Evolutionary conservation across 192 early-diverging fungal species (phyloP), one percentile per base, ranked within the genome.

Genomic region (Backusella morwellensis): DNA sequence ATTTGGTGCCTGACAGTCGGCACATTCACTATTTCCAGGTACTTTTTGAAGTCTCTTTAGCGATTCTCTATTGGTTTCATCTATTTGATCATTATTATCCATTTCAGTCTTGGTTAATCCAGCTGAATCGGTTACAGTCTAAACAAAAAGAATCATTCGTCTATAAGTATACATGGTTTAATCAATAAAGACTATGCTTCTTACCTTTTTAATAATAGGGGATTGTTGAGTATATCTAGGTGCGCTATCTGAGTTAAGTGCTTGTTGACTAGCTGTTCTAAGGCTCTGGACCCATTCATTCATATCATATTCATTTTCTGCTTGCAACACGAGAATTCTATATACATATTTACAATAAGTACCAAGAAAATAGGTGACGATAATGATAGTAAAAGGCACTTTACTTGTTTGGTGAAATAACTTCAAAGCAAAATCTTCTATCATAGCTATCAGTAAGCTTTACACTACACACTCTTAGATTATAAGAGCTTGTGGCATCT

Each of bases 371-470:
- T 21, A 21, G 47, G 6, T n/a, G 2, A 2, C 3, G 14, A 9
- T 40, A 11, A 7, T 40, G 38, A 40, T 40, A 17, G 5, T 17
- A 44, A 44, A 17, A 17, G 42, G 42, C 70, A 42, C 66, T 44
- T 50, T 86, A 91, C 90, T 82, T 88, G 78, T 88, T 91, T 7
- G 95, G 93, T 0, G 93, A 92, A 66, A 96, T 92, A n/a, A 96
- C 84, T 63, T 94, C 93, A 86, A 96, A 96, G 40, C 90, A 88
- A 71, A 91, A 92, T 34, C 93, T 88, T 21, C 93, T 87, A 77
- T 96, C 95, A 17, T 86, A 86, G 35, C 83, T 77, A 41, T 86
- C 83, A 6, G 88, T 85, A 0, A 77, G 84, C 70, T 92, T 92
- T 70, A 95, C 90, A 85, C 89, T 92, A 68, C 93, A 94, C 4